Evolutionary conservation across 1,284 basidiomycete genomes (phyloP), one percentile per base, ranked within the genome.

Genomic region (Gymnopus androsaceus): DNA sequence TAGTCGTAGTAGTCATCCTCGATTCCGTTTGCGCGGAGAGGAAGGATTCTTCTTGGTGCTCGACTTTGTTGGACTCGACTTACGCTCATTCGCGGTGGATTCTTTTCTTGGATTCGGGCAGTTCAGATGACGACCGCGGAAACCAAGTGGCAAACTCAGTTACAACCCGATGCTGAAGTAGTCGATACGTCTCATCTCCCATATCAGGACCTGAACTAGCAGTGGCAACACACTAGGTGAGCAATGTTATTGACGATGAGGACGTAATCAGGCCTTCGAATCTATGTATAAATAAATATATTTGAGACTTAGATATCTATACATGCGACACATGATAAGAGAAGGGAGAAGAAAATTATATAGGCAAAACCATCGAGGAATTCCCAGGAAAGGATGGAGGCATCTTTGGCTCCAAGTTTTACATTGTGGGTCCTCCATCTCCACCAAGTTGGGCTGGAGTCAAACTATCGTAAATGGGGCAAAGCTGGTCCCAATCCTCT

Each of bases 151-250:
- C 54, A 21, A 63, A 64, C 33, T 65, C 63, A 38, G 64, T 60
- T n/a, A 37, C 59, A 25, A 66, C 28, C 25, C 60, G 55, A 21
- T 57, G 56, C 54, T 69, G 68, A 31, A 70, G 46, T 72, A 70
- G 1, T 62, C 64, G 9, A 69, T 59, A 36, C 68, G 70, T 51
- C 64, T 64, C 67, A 70, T 67, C 1, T 63, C 65, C 68, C 68
- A 72, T 9, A 66, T 59, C 3, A 55, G 49, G 23, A 67, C n/a
- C n/a, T 57, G 27, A 33, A 38, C 63, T 67, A 36, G 19, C 27
- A 37, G 9, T 25, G 31, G 25, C 30, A 19, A n/a, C n/a, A n/a
- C n/a, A n/a, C n/a, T 41, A 17, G 36, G 4, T 52, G 41, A 11
- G 38, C 12, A 21, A 11, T 40, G 17, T n/a, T n/a, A n/a, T n/a